phyloP scores from a whole-genome alignment of 176 grass and related monocot genomes.

The Guadua angustifolia region DNA sequence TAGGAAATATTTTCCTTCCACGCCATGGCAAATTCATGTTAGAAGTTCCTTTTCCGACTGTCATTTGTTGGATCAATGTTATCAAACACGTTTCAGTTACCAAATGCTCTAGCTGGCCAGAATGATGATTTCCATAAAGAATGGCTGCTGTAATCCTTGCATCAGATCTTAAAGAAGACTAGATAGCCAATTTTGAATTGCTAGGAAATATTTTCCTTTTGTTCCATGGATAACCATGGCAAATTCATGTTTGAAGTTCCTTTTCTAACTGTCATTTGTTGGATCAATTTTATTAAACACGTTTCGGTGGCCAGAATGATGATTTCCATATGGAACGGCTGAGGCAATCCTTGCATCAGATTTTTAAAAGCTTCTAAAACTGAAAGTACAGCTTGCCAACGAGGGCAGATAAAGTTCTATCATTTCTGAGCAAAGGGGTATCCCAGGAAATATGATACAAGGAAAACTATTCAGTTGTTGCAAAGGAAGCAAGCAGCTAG shows the following conservation, averaged over 20 bases:
- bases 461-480: background rate
- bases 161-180: background rate
- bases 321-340: background rate
- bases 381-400: background rate
- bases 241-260: no score
- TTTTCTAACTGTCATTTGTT: background rate
- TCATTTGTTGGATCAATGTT: background rate
- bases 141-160: no score
- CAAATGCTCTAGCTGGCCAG: background rate
- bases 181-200: background rate
- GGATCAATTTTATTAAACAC: background rate
- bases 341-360: background rate
- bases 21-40: background rate
- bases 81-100: background rate
- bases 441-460: background rate
- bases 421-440: background rate
- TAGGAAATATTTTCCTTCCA: background rate
- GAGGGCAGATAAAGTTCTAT: background rate
- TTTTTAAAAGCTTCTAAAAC: background rate
- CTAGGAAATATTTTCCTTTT: background rate
- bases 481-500: conserved; percentile 15
- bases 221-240: background rate
- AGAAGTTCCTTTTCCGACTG: background rate
- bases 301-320: background rate
- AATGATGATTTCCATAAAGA: background rate